phyloP scores from a whole-genome alignment of 352 stramenopile species.

The Globisporangium cystogenes region DNA sequence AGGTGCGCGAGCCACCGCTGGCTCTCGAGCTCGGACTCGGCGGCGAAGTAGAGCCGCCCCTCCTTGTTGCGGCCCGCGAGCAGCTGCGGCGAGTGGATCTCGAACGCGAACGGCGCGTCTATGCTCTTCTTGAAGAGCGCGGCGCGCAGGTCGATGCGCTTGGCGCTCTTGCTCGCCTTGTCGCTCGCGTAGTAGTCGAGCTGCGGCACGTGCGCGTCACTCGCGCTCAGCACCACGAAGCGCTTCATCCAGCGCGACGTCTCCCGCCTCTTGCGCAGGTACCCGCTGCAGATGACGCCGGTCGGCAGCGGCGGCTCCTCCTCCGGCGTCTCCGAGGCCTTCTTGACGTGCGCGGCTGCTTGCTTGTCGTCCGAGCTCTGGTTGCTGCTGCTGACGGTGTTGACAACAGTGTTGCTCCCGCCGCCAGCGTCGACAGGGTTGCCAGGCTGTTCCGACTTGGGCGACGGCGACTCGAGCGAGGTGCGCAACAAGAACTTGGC shows the following conservation, averaged over 20 bases:
- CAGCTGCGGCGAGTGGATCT: constrained; percentile 88
- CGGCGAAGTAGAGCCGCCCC: constrained; percentile 84
- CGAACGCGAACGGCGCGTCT: constrained; percentile 78
- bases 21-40: constrained; percentile 80
- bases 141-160: constrained; percentile 51
- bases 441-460: background rate
- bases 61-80: constrained; percentile 81
- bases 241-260: constrained; percentile 76
- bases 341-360: background rate
- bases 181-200: constrained; percentile 70
- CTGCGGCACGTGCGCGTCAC: constrained; percentile 27
- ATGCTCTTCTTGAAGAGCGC: constrained; percentile 79
- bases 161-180: constrained; percentile 33
- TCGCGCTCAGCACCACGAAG: constrained; percentile 58
- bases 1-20: constrained; percentile 88
- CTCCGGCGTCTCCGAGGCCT: constrained; percentile 15
- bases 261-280: constrained; percentile 71
- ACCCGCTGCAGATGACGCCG: constrained; percentile 39
- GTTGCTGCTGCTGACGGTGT: constrained; percentile 5
- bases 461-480: background rate
- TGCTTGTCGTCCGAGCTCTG: constrained; percentile 4
- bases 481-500: constrained; percentile 46
- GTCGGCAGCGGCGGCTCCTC: background rate
- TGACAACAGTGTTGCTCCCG: too few relatives aligned
- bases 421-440: too few relatives aligned